Base-by-base conservation (phyloP, 441 rosid species). In the Metrosideros polymorpha region DNA sequence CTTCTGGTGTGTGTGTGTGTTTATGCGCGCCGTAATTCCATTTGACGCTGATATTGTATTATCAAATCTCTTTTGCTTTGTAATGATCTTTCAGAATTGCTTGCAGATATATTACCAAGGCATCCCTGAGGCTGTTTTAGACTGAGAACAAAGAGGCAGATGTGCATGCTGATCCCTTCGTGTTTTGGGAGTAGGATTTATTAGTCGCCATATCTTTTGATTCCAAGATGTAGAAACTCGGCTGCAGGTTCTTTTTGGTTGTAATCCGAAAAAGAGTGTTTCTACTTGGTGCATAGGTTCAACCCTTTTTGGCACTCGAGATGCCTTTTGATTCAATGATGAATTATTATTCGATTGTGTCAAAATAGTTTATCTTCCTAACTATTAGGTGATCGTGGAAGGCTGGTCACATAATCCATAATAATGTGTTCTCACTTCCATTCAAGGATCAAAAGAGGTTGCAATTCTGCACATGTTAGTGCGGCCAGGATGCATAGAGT, bases 141-240 rank as follows among this genome's bases (percentile, higher is more conserved):
- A 61, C 39, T 61, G 0, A 29, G 39, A 61, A 22, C 9, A 30
- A 30, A 30, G 42, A 61, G 42, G 24, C 25, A 0, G 42, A 61
- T 7, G 75, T 17, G 5, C 6, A 1, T 59, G 0, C 2, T 2
- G 0, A 14, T 6, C n/a, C n/a, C n/a, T n/a, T n/a, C n/a, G n/a
- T n/a, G n/a, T n/a, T n/a, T n/a, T n/a, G n/a, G n/a, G n/a, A n/a
- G n/a, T n/a, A n/a, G 18, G 63, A n/a, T 57, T 57, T 3, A n/a
- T n/a, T 0, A 0, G 32, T 56, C 14, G 17, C 63, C 63, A n/a
- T 14, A 3, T 56, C 7, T 27, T 27, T 56, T 56, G 13, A 24
- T 54, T 54, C 59, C n/a, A 55, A 55, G 25, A 55, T 24, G 14
- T 9, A 55, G 59, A 25, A 55, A 25, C 14, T 25, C 0, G 0